Evolutionary conservation across 345 rosid genomes (phyloP).

Genomic region (Eucalyptus cloeziana): DNA sequence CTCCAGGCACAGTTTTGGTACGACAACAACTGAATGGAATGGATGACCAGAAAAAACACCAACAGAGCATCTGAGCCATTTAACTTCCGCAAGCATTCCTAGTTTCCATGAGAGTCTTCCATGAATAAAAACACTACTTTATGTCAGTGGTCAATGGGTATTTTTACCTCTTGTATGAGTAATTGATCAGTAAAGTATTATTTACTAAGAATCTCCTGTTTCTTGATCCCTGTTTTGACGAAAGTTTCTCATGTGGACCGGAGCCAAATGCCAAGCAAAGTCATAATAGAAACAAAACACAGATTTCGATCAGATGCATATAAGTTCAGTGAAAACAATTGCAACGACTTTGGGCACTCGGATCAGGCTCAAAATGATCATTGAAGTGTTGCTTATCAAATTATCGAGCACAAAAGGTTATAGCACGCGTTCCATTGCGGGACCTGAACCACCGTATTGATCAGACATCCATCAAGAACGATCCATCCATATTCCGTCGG

Average conservation of each 20-base stretch:
- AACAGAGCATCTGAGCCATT: not conserved
- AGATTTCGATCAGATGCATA: not conserved
- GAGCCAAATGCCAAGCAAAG: not conserved
- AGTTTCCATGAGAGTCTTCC: not conserved
- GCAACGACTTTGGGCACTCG: not conserved
- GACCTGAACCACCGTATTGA: not conserved
- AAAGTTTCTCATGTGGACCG: not conserved
- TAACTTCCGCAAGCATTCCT: not conserved
- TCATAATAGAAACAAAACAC: not conserved
- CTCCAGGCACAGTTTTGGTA: conserved; percentile 16
- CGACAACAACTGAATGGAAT: not conserved
- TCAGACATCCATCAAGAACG: not conserved
- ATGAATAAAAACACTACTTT: not conserved
- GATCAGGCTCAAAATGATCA: not conserved
- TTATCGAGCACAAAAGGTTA: not conserved
- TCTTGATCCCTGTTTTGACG: not conserved
- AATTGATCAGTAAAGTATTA: not conserved
- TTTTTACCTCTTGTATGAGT: not conserved
- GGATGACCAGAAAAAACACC: not conserved
- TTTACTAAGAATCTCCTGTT: not conserved
- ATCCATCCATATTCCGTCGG: not conserved
- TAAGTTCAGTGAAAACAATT: not conserved
- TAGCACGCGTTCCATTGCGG: not conserved
- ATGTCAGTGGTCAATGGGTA: not conserved
- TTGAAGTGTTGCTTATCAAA: not conserved